A percentile compares a stretch with the other conserved stretches of the same genome.
phyloP scores from a whole-genome alignment of 345 rosid genomes.

The Chamaenerion angustifolium region DNA sequence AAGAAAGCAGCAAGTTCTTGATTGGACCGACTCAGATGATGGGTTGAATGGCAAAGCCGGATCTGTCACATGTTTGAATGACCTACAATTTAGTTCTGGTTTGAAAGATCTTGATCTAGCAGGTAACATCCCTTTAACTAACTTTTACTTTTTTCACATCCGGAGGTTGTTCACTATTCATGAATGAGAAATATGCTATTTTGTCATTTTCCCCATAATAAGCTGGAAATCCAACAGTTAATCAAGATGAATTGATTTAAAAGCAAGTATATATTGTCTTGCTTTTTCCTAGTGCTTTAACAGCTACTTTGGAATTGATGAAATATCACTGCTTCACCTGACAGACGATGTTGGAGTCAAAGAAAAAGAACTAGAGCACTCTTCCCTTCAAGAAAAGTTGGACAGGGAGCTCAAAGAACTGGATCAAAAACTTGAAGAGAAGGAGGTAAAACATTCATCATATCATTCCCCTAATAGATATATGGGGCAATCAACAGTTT shows the following conservation, averaged over 20 bases:
- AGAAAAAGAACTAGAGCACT: conserved; percentile 79
- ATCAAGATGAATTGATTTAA: too few relatives aligned
- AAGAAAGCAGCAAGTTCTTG: conserved; percentile 27
- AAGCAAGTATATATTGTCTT: too few relatives aligned
- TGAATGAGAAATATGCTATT: too few relatives aligned
- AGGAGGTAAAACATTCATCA: conserved; percentile 46
- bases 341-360: conserved; percentile 60
- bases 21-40: conserved; percentile 39
- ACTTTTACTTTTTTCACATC: neutral
- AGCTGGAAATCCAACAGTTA: too few relatives aligned
- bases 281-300: neutral
- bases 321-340: conserved; percentile 3
- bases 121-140: conserved; percentile 23
- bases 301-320: neutral
- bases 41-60: conserved; percentile 35
- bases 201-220: too few relatives aligned
- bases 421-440: conserved; percentile 78
- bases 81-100: conserved; percentile 37
- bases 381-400: conserved; percentile 76
- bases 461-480: neutral
- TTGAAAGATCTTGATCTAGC: conserved; percentile 32
- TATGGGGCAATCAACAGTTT: too few relatives aligned
- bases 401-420: conserved; percentile 85
- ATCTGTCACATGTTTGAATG: conserved; percentile 42
- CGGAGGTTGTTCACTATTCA: neutral